These are phyloP conservation scores for Leishmania amazonensis DNA, from an alignment of 208 protist species.

Conservation along the genomic window DNA sequence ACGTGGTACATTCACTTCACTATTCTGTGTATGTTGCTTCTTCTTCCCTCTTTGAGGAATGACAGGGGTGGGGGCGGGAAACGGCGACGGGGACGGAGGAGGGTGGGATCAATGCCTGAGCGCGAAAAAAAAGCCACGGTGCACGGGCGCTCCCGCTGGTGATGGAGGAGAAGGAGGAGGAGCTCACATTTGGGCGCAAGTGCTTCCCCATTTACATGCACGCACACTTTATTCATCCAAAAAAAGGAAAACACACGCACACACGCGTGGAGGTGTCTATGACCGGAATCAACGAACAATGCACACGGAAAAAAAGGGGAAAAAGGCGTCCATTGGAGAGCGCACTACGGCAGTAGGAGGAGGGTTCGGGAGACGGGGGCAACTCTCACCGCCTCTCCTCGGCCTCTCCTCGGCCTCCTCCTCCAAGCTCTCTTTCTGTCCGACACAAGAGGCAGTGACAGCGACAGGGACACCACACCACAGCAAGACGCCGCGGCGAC, in stretches of 20 bases:
- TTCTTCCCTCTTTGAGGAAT: background rate
- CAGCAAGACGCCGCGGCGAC: background rate
- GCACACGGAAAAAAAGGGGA: background rate
- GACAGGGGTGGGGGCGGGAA: too few species aligned
- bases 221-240: background rate
- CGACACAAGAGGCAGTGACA: background rate
- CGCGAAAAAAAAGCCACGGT: background rate
- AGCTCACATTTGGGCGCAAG: background rate
- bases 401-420: background rate
- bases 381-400: background rate
- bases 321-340: background rate
- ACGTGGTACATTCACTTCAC: background rate
- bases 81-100: background rate
- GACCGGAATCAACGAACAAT: background rate
- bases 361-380: background rate
- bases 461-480: background rate
- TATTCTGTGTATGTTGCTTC: background rate
- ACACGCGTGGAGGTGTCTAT: background rate
- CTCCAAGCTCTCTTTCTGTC: background rate
- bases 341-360: background rate
- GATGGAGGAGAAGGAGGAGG: background rate
- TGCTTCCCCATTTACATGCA: background rate
- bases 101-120: background rate
- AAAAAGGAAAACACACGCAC: background rate
- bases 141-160: background rate